A percentile compares a stretch with the other conserved stretches of the same genome.
Conservation (phyloP, 2,329 filamentous ascomycete genomes). For the Fusarium armeniacum region DNA sequence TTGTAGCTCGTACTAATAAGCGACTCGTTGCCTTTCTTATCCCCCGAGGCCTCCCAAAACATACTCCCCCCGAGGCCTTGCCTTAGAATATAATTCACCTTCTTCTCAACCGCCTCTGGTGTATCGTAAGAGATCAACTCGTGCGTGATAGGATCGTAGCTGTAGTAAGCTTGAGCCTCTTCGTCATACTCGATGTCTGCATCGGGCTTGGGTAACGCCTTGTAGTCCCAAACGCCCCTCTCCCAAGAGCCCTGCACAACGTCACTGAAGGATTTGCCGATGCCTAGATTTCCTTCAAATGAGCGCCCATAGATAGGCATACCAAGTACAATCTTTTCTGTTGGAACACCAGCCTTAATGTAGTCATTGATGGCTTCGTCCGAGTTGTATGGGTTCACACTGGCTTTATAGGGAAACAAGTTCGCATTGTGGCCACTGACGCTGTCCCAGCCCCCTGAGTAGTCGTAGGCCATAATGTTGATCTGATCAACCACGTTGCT, state of each 20-base stretch:
- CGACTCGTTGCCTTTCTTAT: constrained; percentile 32
- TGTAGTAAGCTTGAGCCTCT: constrained; percentile 36
- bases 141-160: constrained; percentile 30
- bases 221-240: constrained; percentile 40
- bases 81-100: constrained; percentile 28
- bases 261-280: constrained; percentile 30
- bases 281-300: constrained; percentile 30
- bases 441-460: constrained; percentile 49
- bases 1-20: constrained; percentile 31
- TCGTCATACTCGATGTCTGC: constrained; percentile 27
- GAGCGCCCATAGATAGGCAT: constrained; percentile 42
- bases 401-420: constrained; percentile 57
- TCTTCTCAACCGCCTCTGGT: constrained; percentile 23
- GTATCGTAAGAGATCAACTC: constrained; percentile 40
- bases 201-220: constrained; percentile 34
- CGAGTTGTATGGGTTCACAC: constrained; percentile 22
- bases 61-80: constrained; percentile 37
- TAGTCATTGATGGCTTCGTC: constrained; percentile 29
- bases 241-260: constrained; percentile 37
- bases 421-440: constrained; percentile 39
- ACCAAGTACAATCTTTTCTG: constrained; percentile 36
- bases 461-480: constrained; percentile 42
- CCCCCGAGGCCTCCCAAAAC: constrained; percentile 42
- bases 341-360: constrained; percentile 20
- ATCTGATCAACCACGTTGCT: constrained; percentile 29